Base-by-base conservation (phyloP, 1,284 basidiomycete genomes). In the Dichomitus squalens region DNA sequence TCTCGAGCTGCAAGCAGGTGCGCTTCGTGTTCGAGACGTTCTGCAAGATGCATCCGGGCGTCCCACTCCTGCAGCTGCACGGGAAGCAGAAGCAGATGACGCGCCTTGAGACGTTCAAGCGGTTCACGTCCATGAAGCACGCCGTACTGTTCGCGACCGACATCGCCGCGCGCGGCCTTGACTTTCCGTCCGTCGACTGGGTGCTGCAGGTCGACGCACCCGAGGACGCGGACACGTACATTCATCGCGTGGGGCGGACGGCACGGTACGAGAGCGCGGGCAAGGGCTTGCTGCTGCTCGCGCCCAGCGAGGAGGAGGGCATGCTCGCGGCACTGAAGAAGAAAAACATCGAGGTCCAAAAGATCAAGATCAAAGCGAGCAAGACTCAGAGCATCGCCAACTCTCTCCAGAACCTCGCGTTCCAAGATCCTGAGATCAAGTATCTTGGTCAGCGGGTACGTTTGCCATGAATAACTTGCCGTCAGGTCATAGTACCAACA, bases 111-210 rank as follows among this genome's bases (percentile, higher is more conserved):
- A 91, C 91, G 73, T 96, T 94, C 71, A 81, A 85, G 61, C 87
- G 87, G 53, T 98, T 96, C 75, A 90, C 88, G 2, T 78, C 84
- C 1, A 87, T 87, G 53, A 87, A 88, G 63, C 85, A 93, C 60
- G 90, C 93, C 0, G 84, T 96, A 5, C 79, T 97, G 34, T 89
- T 98, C 68, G 94, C 95, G 33, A 99, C 96, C n/a, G 96, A 99
- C 72, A 92, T 99, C 64, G 96, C 97, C 25, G 95, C 96, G 2
- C 87, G 97, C 55, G 96, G 96, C 12, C 81, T 99, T 57, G 97
- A 99, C 75, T 99, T 99, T 72, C 96, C 97, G 3, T 85, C 92
- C 0, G 90, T 99, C 25, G 94, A 98, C 73, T 99, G 97, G 96
- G 96, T 99, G 11, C 74, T 99, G 34, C 97, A 99, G 73, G 79